Conservation (phyloP, 2,329 filamentous ascomycete genomes). For the Trichoderma sp. region DNA sequence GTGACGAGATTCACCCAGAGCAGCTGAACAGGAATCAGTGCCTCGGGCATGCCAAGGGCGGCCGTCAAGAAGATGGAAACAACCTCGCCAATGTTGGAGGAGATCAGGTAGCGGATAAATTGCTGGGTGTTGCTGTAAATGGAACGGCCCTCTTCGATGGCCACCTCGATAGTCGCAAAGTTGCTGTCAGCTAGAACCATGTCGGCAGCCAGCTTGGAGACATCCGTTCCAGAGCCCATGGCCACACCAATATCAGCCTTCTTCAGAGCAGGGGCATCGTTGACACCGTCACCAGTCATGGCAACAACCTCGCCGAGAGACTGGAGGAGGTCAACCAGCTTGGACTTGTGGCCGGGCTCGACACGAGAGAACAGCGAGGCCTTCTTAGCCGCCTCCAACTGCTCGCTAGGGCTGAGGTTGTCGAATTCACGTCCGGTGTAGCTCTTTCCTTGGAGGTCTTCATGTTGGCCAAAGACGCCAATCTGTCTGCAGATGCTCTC, state of each 20-base stretch:
- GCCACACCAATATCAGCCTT: slow-evolving; percentile 98
- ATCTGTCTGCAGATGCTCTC: slow-evolving; percentile 98
- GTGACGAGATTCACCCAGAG: slow-evolving; percentile 99
- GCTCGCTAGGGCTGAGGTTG: slow-evolving; percentile 70
- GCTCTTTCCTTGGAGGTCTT: slow-evolving; percentile 87
- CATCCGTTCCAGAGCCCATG: slow-evolving; percentile 97
- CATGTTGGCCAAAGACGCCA: slow-evolving; percentile 78
- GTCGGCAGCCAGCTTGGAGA: slow-evolving; percentile 92
- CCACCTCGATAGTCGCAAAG: slow-evolving; percentile 94
- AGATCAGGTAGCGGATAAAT: slow-evolving; percentile 98
- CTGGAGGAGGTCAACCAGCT: slow-evolving; percentile 93
- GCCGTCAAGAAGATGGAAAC: slow-evolving; percentile 98
- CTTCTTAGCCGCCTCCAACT: slow-evolving; percentile 77
- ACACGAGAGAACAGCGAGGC: slow-evolving; percentile 95
- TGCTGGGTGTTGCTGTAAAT: slow-evolving; percentile 99
- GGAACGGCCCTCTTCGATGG: slow-evolving; percentile 93
- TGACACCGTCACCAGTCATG: slow-evolving; percentile 99
- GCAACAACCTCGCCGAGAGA: slow-evolving; percentile 91
- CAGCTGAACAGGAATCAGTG: slow-evolving; percentile 92
- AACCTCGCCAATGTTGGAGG: slow-evolving; percentile 97
- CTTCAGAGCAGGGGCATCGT: slow-evolving; percentile 95
- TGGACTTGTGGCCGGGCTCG: slow-evolving; percentile 95
- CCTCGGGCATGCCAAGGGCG: slow-evolving; percentile 94
- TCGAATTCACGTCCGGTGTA: slow-evolving; percentile 96
- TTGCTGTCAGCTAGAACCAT: slow-evolving; percentile 99